Evolutionary conservation across 352 stramenopile genomes (phyloP).

Genomic region (Phytophthora ohioensis): DNA sequence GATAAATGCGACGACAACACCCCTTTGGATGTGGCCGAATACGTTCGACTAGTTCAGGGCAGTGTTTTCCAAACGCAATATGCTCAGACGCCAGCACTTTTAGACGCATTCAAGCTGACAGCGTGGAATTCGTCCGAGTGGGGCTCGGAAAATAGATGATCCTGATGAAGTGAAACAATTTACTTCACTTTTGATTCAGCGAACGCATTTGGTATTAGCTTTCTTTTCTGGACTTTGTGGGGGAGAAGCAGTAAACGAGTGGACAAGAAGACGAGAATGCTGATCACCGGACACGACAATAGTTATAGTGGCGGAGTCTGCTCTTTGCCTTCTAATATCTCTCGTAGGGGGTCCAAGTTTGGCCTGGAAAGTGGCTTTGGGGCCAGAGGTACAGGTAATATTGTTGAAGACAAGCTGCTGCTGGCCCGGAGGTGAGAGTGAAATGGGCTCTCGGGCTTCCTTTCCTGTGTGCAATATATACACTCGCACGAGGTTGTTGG

Average conservation of each 20-base stretch:
- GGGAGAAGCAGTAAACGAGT: slow-evolving; percentile 29
- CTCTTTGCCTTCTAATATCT: background rate
- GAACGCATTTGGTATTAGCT: slow-evolving; percentile 11
- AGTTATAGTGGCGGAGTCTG: slow-evolving; percentile 18
- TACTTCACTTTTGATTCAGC: slow-evolving; percentile 18
- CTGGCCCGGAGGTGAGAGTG: slow-evolving; percentile 20
- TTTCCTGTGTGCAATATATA: slow-evolving; percentile 38
- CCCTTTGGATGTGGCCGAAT: slow-evolving; percentile 10
- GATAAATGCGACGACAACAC: slow-evolving; percentile 10
- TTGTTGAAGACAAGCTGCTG: slow-evolving; percentile 33
- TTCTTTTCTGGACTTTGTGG: slow-evolving; percentile 16
- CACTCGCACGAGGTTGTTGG: slow-evolving; percentile 46
- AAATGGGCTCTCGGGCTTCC: slow-evolving; percentile 30
- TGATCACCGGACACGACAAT: slow-evolving; percentile 38
- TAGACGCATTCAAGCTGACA: slow-evolving; percentile 30
- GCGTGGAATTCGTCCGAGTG: slow-evolving; percentile 7
- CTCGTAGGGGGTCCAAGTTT: slow-evolving; percentile 11
- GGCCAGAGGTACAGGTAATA: slow-evolving; percentile 28
- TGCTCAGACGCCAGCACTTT: slow-evolving; percentile 35
- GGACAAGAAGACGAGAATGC: slow-evolving; percentile 34
- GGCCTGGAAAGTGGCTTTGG: background rate
- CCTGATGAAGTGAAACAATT: slow-evolving; percentile 4
- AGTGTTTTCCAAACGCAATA: slow-evolving; percentile 36
- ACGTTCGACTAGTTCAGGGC: slow-evolving; percentile 18
- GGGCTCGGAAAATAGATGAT: slow-evolving; percentile 2